phyloP scores from a whole-genome alignment of 805 yeast genomes.

The Nakazawaea laoshanensis region DNA sequence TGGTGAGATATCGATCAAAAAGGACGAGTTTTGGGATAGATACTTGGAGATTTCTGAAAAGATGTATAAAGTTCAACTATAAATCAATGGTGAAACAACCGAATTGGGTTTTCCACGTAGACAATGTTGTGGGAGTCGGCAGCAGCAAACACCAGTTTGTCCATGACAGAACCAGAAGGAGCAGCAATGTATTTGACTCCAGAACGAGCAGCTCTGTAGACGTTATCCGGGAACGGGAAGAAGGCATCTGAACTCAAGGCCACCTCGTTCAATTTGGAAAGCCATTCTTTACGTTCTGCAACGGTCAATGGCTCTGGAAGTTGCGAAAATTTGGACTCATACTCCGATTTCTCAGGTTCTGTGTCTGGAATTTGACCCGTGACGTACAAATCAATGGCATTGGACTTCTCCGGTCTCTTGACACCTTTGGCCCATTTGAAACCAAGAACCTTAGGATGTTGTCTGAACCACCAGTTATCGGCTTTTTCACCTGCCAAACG shows the following conservation, averaged over 20 bases:
- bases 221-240: constrained; percentile 99
- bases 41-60: neutral
- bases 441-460: constrained; percentile 87
- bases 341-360: constrained; percentile 91
- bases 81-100: constrained; percentile 90
- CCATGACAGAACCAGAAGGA: constrained; percentile 97
- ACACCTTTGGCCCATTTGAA: constrained; percentile 98
- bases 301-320: constrained; percentile 78
- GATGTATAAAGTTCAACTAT: constrained; percentile 5
- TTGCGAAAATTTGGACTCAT: constrained; percentile 78
- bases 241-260: constrained; percentile 96
- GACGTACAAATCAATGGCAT: constrained; percentile 92
- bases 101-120: constrained; percentile 93
- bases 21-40: constrained; percentile 24
- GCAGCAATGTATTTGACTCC: constrained; percentile 97
- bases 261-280: constrained; percentile 69
- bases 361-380: constrained; percentile 83
- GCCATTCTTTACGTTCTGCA: constrained; percentile 86
- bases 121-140: constrained; percentile 88
- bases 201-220: constrained; percentile 92
- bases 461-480: constrained; percentile 99
- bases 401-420: constrained; percentile 97
- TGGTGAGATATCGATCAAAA: constrained; percentile 19
- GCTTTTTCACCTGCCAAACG: constrained; percentile 99
- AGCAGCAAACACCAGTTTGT: constrained; percentile 89